Conservation (phyloP, 176 grass and related monocot genomes). For the Panicum miliaceum region DNA sequence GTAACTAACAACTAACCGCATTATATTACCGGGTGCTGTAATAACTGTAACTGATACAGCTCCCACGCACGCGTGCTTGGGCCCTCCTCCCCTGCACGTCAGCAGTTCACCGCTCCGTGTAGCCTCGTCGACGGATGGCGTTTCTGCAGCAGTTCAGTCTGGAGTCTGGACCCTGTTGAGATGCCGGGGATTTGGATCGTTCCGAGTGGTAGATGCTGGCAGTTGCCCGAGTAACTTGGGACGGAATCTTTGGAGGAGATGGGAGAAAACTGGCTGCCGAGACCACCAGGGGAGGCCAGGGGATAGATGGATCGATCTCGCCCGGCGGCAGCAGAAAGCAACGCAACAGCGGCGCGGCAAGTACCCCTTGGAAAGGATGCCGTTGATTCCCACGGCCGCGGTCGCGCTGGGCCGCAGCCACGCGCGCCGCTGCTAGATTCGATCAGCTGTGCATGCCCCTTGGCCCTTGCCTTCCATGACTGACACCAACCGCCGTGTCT, state of each 20-base stretch:
- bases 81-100: neutral
- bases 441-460: neutral
- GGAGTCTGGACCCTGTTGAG: neutral
- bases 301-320: neutral
- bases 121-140: too few species aligned
- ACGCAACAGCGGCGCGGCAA: conserved; percentile 4
- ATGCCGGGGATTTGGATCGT: neutral
- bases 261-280: neutral
- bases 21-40: neutral
- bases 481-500: neutral
- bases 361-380: conserved; percentile 41
- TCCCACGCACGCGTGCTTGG: conserved; percentile 13
- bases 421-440: conserved; percentile 21
- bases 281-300: neutral
- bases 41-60: neutral
- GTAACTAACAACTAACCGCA: conserved; percentile 25
- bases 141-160: neutral
- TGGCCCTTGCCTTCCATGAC: neutral
- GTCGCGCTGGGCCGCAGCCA: neutral
- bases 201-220: neutral
- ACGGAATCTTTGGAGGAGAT: neutral
- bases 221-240: too few species aligned
- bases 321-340: conserved; percentile 16
- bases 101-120: neutral
- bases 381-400: conserved; percentile 25